Evolutionary conservation across 2,329 filamentous ascomycete species (phyloP).

Genomic region (Helotiales sp.): DNA sequence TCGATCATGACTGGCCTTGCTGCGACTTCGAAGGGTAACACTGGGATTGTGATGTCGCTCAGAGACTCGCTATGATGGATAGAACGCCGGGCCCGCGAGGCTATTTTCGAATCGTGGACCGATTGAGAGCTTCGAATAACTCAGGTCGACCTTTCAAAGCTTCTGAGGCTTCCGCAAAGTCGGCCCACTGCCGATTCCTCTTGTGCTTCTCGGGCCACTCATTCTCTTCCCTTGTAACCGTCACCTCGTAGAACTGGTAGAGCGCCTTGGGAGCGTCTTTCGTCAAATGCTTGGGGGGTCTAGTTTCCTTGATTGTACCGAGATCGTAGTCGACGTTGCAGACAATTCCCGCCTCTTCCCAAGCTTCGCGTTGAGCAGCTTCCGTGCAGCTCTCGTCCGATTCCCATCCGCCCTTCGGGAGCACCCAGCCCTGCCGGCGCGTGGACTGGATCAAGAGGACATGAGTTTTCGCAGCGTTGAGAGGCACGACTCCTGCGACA

Average conservation of each 20-base stretch:
- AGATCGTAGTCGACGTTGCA: conserved; percentile 84
- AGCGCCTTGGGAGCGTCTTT: conserved; percentile 61
- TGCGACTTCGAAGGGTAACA: conserved; percentile 5
- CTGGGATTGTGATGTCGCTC: neutral
- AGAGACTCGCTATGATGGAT: conserved; percentile 7
- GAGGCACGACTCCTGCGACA: conserved; percentile 89
- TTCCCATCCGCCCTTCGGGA: conserved; percentile 98
- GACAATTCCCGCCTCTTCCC: conserved; percentile 95
- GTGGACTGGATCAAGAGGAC: conserved; percentile 94
- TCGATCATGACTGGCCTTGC: conserved; percentile 14
- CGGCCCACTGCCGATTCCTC: conserved; percentile 87
- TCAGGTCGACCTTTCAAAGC: conserved; percentile 79
- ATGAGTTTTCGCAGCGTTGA: conserved; percentile 81
- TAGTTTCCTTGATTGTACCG: conserved; percentile 81
- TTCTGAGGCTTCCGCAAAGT: conserved; percentile 77
- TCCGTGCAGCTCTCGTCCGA: conserved; percentile 85
- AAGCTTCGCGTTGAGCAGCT: conserved; percentile 87
- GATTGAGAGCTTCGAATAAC: conserved; percentile 81
- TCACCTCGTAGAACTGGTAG: conserved; percentile 84
- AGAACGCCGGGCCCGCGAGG: conserved; percentile 39
- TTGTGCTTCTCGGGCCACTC: conserved; percentile 96
- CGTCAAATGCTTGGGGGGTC: conserved; percentile 72
- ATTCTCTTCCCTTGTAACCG: conserved; percentile 79
- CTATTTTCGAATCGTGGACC: conserved; percentile 49
- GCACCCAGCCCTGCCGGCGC: conserved; percentile 87